Evolutionary conservation across 1,284 basidiomycete genomes (phyloP).

Genomic region (Cutaneotrichosporon curvatum): DNA sequence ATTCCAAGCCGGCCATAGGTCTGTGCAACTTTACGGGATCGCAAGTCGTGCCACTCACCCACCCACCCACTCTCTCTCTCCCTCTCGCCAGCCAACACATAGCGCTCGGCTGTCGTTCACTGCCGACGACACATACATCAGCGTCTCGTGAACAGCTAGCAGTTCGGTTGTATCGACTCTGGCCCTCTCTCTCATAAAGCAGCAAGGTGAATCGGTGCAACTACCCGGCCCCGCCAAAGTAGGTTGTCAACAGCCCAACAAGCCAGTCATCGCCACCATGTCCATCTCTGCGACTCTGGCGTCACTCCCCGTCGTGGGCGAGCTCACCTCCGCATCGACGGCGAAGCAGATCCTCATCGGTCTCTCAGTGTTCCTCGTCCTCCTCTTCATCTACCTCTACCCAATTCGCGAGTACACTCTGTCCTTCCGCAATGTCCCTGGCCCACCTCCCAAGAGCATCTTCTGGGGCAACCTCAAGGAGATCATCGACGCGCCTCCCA

Average conservation of each 20-base stretch:
- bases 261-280: neutral
- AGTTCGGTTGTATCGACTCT: too few relatives aligned
- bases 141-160: too few relatives aligned
- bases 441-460: constrained; percentile 11
- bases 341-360: neutral
- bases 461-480: constrained; percentile 20
- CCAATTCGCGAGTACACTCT: constrained; percentile 5
- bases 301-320: neutral
- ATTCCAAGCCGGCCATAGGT: too few relatives aligned
- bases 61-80: too few relatives aligned
- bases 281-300: neutral
- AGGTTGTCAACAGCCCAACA: neutral
- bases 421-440: constrained; percentile 13
- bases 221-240: too few relatives aligned
- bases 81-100: too few relatives aligned
- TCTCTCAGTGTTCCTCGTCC: neutral
- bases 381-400: constrained; percentile 11
- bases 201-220: too few relatives aligned
- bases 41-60: too few relatives aligned
- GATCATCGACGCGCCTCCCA: constrained; percentile 16
- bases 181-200: too few relatives aligned
- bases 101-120: too few relatives aligned
- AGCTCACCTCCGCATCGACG: neutral
- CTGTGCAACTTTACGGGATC: too few relatives aligned
- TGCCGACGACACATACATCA: too few relatives aligned